Percentiles rank a stretch among this genome's conserved stretches.
Conservation (phyloP, 768 basidiomycete species). For the Rhizopogon sp. region DNA sequence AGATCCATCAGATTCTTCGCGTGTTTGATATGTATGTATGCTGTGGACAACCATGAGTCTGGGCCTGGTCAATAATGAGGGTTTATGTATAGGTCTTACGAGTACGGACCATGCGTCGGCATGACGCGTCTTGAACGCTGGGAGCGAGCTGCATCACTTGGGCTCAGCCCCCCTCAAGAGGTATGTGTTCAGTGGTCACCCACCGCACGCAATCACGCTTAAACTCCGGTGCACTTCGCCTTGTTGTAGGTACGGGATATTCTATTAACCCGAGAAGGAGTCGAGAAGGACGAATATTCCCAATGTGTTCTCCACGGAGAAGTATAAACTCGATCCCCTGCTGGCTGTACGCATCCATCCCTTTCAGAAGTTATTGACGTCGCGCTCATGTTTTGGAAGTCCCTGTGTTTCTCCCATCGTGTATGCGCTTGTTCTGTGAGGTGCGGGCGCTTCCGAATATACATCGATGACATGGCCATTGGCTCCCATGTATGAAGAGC, state of each 20-base stretch:
- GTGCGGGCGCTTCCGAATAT: neutral
- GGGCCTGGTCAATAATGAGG: slow-evolving; percentile 1
- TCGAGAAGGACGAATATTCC: slow-evolving; percentile 44
- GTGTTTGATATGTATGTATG: slow-evolving; percentile 68
- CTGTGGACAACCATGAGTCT: neutral
- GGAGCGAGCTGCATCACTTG: slow-evolving; percentile 76
- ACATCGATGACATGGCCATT: neutral
- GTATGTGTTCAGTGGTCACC: slow-evolving; percentile 36
- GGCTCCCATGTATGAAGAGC: neutral
- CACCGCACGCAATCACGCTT: neutral
- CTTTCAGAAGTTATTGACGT: neutral
- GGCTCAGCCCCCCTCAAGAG: slow-evolving; percentile 75
- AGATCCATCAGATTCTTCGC: slow-evolving; percentile 66
- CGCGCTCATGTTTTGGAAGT: neutral
- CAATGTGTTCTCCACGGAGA: slow-evolving; percentile 57
- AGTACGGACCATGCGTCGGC: slow-evolving; percentile 78
- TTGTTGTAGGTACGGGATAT: slow-evolving; percentile 67
- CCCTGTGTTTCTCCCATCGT: too few species aligned
- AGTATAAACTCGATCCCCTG: slow-evolving; percentile 15
- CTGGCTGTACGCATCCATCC: neutral
- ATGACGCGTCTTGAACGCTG: slow-evolving; percentile 82
- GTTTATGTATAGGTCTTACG: slow-evolving; percentile 48
- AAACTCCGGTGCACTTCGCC: neutral
- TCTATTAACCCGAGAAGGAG: slow-evolving; percentile 63
- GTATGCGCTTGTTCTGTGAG: neutral